These are phyloP conservation scores for Phyllachora maydis DNA, from an alignment of 2,329 filamentous ascomycete genomes.

Conservation along the genomic window DNA sequence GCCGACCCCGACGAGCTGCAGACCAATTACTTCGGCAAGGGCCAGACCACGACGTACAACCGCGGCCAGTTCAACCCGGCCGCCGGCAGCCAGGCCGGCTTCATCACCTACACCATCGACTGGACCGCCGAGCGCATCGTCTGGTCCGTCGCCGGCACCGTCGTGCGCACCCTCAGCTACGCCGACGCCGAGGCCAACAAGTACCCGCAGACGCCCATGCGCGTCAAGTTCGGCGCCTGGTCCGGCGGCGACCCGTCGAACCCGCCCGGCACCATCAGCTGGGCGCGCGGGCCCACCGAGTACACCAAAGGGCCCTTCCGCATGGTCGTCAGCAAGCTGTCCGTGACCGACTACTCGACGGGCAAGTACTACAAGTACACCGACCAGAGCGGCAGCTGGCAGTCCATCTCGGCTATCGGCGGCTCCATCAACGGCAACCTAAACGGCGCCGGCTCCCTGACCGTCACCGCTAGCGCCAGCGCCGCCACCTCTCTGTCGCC, in stretches of 20 bases:
- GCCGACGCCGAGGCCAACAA: constrained; percentile 48
- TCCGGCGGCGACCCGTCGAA: constrained; percentile 75
- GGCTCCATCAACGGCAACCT: constrained; percentile 55
- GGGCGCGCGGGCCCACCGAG: constrained; percentile 74
- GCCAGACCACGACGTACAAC: constrained; percentile 66
- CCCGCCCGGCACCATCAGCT: constrained; percentile 61
- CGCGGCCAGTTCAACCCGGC: constrained; percentile 63
- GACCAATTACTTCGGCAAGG: constrained; percentile 94
- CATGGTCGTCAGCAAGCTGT: constrained; percentile 63
- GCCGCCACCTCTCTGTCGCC: constrained; percentile 40
- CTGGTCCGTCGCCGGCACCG: constrained; percentile 65
- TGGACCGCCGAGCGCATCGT: constrained; percentile 75
- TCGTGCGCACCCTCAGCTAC: constrained; percentile 55
- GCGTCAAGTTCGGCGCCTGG: constrained; percentile 83
- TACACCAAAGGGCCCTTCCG: constrained; percentile 67
- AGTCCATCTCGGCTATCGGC: constrained; percentile 63
- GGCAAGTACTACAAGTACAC: constrained; percentile 69
- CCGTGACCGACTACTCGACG: constrained; percentile 81
- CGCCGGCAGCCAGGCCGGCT: constrained; percentile 48
- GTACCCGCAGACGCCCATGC: constrained; percentile 92
- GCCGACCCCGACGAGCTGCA: constrained; percentile 61
- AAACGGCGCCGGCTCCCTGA: constrained; percentile 27
- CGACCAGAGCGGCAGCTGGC: constrained; percentile 58
- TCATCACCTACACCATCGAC: constrained; percentile 76
- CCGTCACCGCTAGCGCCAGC: constrained; percentile 34